These are phyloP conservation scores for Plasmodium relictum DNA, from an alignment of 169 alveolate genomes.

Conservation along the genomic window DNA sequence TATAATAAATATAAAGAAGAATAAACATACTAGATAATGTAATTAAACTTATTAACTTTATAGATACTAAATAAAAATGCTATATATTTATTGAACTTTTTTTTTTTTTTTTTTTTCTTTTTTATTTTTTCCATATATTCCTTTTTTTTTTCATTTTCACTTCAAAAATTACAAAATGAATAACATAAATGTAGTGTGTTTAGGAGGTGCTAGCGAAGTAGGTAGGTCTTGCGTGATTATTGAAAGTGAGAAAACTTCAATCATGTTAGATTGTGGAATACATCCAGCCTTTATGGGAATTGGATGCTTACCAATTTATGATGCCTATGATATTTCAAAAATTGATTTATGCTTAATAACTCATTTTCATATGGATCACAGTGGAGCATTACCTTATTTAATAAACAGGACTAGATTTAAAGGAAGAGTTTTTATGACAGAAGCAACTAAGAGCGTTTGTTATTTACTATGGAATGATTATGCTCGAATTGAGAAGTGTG, in stretches of 20 bases:
- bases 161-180: constrained; percentile 24
- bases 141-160: not conserved
- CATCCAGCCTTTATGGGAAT: constrained; percentile 98
- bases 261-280: constrained; percentile 99
- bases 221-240: constrained; percentile 97
- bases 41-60: too few species aligned
- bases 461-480: constrained; percentile 95
- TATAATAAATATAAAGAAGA: not conserved
- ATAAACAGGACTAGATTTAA: constrained; percentile 94
- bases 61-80: not conserved
- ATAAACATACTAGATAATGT: too few species aligned
- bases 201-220: constrained; percentile 96
- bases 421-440: constrained; percentile 94
- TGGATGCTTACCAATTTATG: constrained; percentile 98
- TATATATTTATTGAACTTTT: not conserved
- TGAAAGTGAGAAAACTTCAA: constrained; percentile 92
- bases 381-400: constrained; percentile 98
- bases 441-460: constrained; percentile 97
- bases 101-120: not conserved
- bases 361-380: constrained; percentile 98
- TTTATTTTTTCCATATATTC: not conserved
- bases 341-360: constrained; percentile 96
- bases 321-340: constrained; percentile 95
- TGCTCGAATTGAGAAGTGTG: constrained; percentile 88
- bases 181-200: constrained; percentile 81